Evolutionary conservation across 163 green algal genomes (phyloP).

Genomic region (Volvox carteri): DNA sequence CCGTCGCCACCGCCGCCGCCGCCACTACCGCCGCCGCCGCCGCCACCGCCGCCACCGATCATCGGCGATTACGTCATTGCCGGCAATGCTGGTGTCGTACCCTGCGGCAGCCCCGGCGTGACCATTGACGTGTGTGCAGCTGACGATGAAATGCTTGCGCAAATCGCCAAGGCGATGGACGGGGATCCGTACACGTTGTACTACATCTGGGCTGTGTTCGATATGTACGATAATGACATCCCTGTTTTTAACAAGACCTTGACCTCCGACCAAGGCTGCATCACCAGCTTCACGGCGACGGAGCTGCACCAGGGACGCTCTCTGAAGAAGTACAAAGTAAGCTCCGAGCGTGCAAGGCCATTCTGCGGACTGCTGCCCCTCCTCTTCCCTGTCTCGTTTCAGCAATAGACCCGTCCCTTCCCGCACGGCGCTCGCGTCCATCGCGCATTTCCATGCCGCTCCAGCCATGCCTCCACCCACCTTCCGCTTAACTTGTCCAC

Average conservation of each 20-base stretch:
- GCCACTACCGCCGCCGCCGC: not conserved
- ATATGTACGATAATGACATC: conserved; percentile 7
- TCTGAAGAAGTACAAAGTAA: conserved; percentile 33
- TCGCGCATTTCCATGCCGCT: no score
- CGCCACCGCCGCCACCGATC: not conserved
- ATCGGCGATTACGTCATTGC: not conserved
- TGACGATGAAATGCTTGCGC: not conserved
- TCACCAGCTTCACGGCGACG: not conserved
- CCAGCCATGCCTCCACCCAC: no score
- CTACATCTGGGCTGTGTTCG: conserved; percentile 35
- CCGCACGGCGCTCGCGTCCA: no score
- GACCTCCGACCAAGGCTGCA: not conserved
- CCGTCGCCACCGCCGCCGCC: not conserved
- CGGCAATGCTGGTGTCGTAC: not conserved
- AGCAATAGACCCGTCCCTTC: not conserved
- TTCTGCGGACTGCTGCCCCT: not conserved
- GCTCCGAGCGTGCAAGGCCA: not conserved
- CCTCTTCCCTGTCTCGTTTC: not conserved
- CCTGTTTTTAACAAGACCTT: not conserved
- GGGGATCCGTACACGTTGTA: conserved; percentile 1
- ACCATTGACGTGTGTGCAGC: conserved; percentile 15
- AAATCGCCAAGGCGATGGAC: not conserved
- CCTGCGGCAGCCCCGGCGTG: not conserved
- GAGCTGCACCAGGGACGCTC: not conserved
- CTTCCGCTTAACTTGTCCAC: no score